Conservation (phyloP, 1,284 basidiomycete genomes). For the Cryptococcus hybrid region DNA sequence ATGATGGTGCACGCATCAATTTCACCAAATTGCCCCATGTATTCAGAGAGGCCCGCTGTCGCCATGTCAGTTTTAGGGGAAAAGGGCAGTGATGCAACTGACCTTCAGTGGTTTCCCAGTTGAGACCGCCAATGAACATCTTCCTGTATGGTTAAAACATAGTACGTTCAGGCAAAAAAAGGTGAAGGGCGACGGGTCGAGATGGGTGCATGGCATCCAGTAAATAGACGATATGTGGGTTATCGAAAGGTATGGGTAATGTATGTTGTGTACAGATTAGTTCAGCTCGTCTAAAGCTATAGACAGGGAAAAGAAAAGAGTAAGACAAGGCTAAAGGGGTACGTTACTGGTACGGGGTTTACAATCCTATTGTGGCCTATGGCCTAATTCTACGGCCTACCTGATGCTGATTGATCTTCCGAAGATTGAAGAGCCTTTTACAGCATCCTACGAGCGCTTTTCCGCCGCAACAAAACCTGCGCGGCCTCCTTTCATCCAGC, state of each 20-base stretch:
- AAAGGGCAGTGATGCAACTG: too few species aligned
- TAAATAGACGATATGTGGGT: constrained; percentile 2
- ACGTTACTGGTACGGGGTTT: constrained; percentile 9
- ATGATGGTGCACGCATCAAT: constrained; percentile 93
- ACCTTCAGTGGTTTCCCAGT: constrained; percentile 97
- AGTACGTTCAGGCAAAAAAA: neutral
- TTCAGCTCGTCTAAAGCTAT: constrained; percentile 12
- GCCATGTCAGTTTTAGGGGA: neutral
- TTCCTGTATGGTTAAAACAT: constrained; percentile 62
- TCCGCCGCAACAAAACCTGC: neutral
- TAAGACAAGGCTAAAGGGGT: constrained; percentile 3
- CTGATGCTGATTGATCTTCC: too few species aligned
- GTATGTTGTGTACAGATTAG: constrained; percentile 8
- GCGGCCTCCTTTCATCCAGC: neutral
- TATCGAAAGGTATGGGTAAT: neutral
- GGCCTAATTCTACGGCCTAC: too few species aligned
- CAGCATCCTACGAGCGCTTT: too few species aligned
- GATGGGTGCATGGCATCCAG: neutral
- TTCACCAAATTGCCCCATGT: constrained; percentile 86
- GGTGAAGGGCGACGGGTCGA: neutral
- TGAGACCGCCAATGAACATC: constrained; percentile 95
- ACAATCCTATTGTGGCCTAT: constrained; percentile 1
- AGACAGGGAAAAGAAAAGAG: neutral
- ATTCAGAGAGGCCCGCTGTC: constrained; percentile 75
- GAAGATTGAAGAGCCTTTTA: too few species aligned